Conservation (phyloP, 805 yeast genomes). For the Ogataea naganishii region DNA sequence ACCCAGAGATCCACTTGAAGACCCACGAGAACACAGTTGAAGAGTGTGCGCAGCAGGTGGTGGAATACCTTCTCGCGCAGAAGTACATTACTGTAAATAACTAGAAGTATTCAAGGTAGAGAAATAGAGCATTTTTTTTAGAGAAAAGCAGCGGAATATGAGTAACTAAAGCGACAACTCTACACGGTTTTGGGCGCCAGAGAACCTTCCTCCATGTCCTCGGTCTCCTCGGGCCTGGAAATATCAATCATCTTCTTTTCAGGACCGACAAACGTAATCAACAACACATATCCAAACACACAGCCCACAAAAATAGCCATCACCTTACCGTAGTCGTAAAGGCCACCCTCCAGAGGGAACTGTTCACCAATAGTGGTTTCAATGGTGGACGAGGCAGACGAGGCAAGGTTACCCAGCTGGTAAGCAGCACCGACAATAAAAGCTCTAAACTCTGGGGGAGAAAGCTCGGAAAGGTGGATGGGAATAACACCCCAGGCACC, state of each 20-base stretch:
- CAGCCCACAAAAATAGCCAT: slow-evolving; percentile 64
- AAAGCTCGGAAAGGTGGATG: slow-evolving; percentile 50
- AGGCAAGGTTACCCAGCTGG: slow-evolving; percentile 61
- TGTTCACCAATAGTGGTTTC: slow-evolving; percentile 53
- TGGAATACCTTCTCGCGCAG: slow-evolving; percentile 53
- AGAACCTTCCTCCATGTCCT: slow-evolving; percentile 10
- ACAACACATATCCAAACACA: slow-evolving; percentile 43
- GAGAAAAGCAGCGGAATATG: no score
- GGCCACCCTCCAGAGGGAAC: slow-evolving; percentile 31
- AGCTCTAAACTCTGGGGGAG: slow-evolving; percentile 55
- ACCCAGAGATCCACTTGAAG: slow-evolving; percentile 74
- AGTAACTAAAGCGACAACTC: no score
- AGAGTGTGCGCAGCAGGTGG: slow-evolving; percentile 68
- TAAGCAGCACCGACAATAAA: slow-evolving; percentile 57
- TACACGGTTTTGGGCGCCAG: no score
- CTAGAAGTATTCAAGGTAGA: no score
- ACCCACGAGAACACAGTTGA: slow-evolving; percentile 69
- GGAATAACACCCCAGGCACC: slow-evolving; percentile 68
- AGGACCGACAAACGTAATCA: slow-evolving; percentile 50
- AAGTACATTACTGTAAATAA: no score
- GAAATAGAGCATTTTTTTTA: no score
- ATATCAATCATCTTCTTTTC: slow-evolving; percentile 33
- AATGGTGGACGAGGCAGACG: slow-evolving; percentile 62
- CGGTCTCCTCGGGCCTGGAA: slow-evolving; percentile 9
- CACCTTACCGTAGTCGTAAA: slow-evolving; percentile 46